Conservation (phyloP, 2,329 filamentous ascomycete genomes). For the Hypoxylon sp. region DNA sequence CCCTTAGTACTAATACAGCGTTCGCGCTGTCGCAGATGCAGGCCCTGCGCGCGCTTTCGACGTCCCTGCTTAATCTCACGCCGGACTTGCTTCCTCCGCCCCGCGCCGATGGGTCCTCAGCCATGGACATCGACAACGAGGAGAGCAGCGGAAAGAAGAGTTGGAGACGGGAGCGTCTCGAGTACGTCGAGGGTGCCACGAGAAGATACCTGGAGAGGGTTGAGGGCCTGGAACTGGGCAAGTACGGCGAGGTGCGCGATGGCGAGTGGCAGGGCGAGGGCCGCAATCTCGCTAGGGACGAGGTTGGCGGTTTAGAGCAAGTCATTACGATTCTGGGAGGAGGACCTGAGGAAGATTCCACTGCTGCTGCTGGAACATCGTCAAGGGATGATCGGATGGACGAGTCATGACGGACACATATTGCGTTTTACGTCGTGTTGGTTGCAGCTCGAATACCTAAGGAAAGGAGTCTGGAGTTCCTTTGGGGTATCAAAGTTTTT, state of each 20-base stretch:
- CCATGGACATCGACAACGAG: slow-evolving; percentile 40
- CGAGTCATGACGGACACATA: slow-evolving; percentile 47
- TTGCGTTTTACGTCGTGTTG: background rate
- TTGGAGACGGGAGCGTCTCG: slow-evolving; percentile 78
- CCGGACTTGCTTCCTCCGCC: slow-evolving; percentile 67
- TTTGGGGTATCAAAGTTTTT: slow-evolving; percentile 3
- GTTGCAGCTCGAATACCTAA: slow-evolving; percentile 24
- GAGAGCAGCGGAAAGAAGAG: slow-evolving; percentile 59
- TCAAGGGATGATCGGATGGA: slow-evolving; percentile 48
- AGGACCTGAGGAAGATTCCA: slow-evolving; percentile 26
- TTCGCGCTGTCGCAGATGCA: slow-evolving; percentile 90
- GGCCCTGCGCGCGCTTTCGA: slow-evolving; percentile 77
- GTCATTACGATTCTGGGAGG: slow-evolving; percentile 63
- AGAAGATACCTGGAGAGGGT: slow-evolving; percentile 80
- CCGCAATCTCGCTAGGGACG: slow-evolving; percentile 63
- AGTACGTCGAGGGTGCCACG: slow-evolving; percentile 88
- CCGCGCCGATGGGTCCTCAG: slow-evolving; percentile 49
- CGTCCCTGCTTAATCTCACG: slow-evolving; percentile 73
- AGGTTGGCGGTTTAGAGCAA: slow-evolving; percentile 71
- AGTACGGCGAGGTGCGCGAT: slow-evolving; percentile 73
- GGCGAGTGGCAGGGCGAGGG: slow-evolving; percentile 75
- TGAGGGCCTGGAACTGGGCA: slow-evolving; percentile 76
- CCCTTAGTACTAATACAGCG: slow-evolving; percentile 78
- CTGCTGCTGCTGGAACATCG: slow-evolving; percentile 8
- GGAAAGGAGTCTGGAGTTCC: slow-evolving; percentile 38